phyloP scores from a whole-genome alignment of 768 basidiomycete genomes.

The Lanmaoa rubissima region DNA sequence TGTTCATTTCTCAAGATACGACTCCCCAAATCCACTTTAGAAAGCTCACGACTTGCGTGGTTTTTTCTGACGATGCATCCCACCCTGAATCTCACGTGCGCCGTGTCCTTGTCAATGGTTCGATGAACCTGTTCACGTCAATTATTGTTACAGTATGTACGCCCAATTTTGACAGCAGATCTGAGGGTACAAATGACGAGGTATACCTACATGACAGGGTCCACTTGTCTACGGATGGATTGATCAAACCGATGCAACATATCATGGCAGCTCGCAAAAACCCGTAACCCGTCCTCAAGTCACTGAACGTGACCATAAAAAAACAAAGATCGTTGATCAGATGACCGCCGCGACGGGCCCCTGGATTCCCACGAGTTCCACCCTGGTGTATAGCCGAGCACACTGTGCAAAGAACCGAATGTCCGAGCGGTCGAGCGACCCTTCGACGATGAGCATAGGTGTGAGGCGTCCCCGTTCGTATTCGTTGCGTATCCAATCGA shows the following conservation, averaged over 20 bases:
- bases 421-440: conserved; percentile 14
- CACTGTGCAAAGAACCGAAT: conserved; percentile 15
- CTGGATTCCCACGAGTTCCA: conserved; percentile 14
- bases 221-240: background rate
- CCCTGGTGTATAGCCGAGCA: conserved; percentile 9
- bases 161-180: background rate
- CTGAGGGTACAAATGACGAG: conserved; percentile 4
- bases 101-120: too few species aligned
- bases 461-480: conserved; percentile 4
- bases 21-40: too few species aligned
- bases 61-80: too few species aligned
- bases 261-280: background rate
- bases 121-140: too few species aligned
- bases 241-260: background rate
- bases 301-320: background rate
- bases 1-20: too few species aligned
- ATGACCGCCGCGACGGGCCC: background rate
- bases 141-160: conserved; percentile 5
- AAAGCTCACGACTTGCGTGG: too few species aligned
- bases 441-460: conserved; percentile 22
- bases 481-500: conserved; percentile 23
- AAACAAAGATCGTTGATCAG: background rate
- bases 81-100: too few species aligned
- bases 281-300: too few species aligned
- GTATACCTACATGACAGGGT: background rate